phyloP scores from a whole-genome alignment of 257 asterid genomes.

The Gentiana dahurica region DNA sequence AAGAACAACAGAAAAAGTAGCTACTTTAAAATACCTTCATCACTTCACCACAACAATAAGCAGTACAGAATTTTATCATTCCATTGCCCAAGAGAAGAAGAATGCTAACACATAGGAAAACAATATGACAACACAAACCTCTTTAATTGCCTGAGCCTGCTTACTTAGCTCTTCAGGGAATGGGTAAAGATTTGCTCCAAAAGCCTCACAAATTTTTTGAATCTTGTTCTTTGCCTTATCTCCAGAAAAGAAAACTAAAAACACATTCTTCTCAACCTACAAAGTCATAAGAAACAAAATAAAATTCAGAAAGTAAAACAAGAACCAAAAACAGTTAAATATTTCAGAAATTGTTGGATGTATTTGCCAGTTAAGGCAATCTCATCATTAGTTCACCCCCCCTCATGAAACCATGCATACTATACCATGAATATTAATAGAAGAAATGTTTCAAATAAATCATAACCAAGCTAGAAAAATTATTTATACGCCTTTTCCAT shows the following conservation, averaged over 20 bases:
- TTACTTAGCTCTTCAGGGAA: slow-evolving; percentile 67
- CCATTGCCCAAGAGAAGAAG: too few relatives aligned
- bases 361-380: too few relatives aligned
- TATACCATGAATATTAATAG: too few relatives aligned
- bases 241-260: slow-evolving; percentile 88
- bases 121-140: slow-evolving; percentile 33
- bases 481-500: neutral
- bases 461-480: neutral
- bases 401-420: too few relatives aligned
- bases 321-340: too few relatives aligned
- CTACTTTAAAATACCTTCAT: too few relatives aligned
- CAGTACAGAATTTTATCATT: too few relatives aligned
- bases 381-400: too few relatives aligned
- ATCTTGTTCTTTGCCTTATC: slow-evolving; percentile 83
- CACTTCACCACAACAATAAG: too few relatives aligned
- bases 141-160: slow-evolving; percentile 65
- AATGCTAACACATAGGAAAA: neutral
- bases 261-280: slow-evolving; percentile 92
- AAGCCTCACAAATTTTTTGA: slow-evolving; percentile 96
- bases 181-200: slow-evolving; percentile 95
- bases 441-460: too few relatives aligned
- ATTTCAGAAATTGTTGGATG: too few relatives aligned
- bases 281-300: neutral
- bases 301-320: neutral
- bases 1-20: too few relatives aligned